Base-by-base conservation (phyloP, 495 filamentous ascomycete genomes). In the Aspergillus funiculosus region DNA sequence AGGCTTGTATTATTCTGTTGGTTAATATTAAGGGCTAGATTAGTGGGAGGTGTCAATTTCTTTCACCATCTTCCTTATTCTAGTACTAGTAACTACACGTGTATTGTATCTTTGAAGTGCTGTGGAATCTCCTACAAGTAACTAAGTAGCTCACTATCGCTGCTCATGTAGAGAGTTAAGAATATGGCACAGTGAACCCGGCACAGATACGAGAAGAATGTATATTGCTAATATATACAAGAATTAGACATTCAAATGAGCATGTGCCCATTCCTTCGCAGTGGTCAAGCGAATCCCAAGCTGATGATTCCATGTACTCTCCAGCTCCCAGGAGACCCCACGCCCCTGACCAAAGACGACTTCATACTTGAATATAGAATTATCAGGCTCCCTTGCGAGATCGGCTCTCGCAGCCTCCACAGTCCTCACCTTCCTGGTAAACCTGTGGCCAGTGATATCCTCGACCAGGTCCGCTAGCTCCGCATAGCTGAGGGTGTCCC, bases 311-410 rank as follows among this genome's bases (percentile, higher is more conserved):
- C 70, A 59, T 41, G 73, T 76, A 46, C 43, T 51, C 6, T 66
- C 58, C 60, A 66, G 53, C 39, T 75, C 71, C 81, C 81, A 86
- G 14, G 69, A 62, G 0, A 81, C 76, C 1, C 81, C 81, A 8
- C 56, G 59, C 3, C 78, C 76, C 31, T 68, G 61, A 0, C 72
- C 79, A 71, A 82, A 86, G 5, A 79, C 70, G 32, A 71, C 61
- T 50, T 76, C 57, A 56, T 86, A 85, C 63, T 78, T 83, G 30
- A 67, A 54, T 55, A 81, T 56, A 26, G 48, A 39, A 57, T 79
- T 69, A 10, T 60, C 67, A 2, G 76, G 75, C 10, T 77, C 64
- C 37, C 58, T 46, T 24, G 46, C 46, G 44, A 81, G 47, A 54
- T 69, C 66, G 24, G 43, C 50, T 43, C 54, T 56, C 49, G 80